Conservation (phyloP, 805 yeast species). For the Crinitomyces ghanaensis region DNA sequence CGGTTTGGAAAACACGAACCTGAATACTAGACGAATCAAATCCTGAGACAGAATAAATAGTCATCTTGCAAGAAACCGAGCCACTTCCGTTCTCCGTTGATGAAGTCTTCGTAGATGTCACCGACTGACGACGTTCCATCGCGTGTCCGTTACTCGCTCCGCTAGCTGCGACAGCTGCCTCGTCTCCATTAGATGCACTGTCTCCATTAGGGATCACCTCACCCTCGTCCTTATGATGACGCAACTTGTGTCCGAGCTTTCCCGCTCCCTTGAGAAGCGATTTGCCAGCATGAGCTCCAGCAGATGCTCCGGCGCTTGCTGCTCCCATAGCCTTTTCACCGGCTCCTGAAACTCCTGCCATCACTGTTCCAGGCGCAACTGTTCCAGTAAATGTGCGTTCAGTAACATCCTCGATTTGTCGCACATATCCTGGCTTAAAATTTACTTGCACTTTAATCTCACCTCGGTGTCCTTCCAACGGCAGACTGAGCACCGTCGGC, state of each 20-base stretch:
- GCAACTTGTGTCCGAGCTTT: too few species aligned
- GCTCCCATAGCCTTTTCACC: slow-evolving; percentile 18
- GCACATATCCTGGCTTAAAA: slow-evolving; percentile 62
- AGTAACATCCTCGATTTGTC: slow-evolving; percentile 12
- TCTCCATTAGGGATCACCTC: too few species aligned
- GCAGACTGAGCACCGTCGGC: slow-evolving; percentile 40
- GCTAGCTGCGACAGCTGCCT: too few species aligned
- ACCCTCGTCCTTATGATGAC: too few species aligned
- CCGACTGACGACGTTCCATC: too few species aligned
- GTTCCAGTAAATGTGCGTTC: slow-evolving; percentile 25
- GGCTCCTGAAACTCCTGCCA: slow-evolving; percentile 31
- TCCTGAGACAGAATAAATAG: slow-evolving; percentile 16
- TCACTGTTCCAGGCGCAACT: slow-evolving; percentile 36
- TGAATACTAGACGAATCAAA: slow-evolving; percentile 26
- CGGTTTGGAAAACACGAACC: slow-evolving; percentile 35
- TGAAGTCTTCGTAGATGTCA: too few species aligned
- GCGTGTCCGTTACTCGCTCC: too few species aligned
- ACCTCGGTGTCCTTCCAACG: slow-evolving; percentile 50
- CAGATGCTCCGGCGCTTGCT: too few species aligned
- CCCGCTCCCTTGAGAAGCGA: too few species aligned
- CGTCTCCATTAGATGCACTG: too few species aligned
- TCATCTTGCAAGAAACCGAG: slow-evolving; percentile 11
- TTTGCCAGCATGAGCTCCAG: too few species aligned
- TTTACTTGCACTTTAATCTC: slow-evolving; percentile 43
- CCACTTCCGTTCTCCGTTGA: slow-evolving; percentile 10